These are phyloP conservation scores for Cynanchum wilfordii DNA, from an alignment of 257 asterid genomes.

Conservation along the genomic window DNA sequence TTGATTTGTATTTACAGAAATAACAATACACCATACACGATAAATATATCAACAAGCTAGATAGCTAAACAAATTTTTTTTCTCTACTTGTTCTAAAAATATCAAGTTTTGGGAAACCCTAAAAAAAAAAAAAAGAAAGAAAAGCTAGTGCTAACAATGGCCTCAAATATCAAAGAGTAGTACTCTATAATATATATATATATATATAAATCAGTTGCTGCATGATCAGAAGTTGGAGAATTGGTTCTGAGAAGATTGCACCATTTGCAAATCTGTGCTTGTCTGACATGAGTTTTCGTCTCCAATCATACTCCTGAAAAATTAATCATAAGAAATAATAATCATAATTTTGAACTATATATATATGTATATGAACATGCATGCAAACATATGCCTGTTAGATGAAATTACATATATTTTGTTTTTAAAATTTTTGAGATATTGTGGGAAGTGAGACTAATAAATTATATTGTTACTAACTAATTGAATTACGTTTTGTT, in stretches of 20 bases:
- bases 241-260: conserved; percentile 63
- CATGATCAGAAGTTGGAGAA: conserved; percentile 58
- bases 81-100: conserved; percentile 26
- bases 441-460: no score
- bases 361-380: no score
- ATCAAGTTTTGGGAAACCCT: conserved; percentile 22
- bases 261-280: conserved; percentile 59
- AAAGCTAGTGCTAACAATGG: conserved; percentile 2
- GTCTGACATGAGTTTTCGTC: conserved; percentile 76
- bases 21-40: conserved; percentile 14
- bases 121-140: not conserved
- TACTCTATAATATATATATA: not conserved
- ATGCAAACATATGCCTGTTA: no score
- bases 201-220: no score
- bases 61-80: not conserved
- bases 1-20: conserved; percentile 43
- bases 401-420: no score
- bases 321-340: not conserved
- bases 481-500: no score
- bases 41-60: conserved; percentile 20
- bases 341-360: no score
- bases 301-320: conserved; percentile 47
- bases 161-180: not conserved
- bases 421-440: no score
- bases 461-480: no score